A percentile compares a stretch with the other conserved stretches of the same genome.
These are phyloP conservation scores for Articulospora tetracladia DNA, from an alignment of 495 filamentous ascomycete species.

Conservation along the genomic window DNA sequence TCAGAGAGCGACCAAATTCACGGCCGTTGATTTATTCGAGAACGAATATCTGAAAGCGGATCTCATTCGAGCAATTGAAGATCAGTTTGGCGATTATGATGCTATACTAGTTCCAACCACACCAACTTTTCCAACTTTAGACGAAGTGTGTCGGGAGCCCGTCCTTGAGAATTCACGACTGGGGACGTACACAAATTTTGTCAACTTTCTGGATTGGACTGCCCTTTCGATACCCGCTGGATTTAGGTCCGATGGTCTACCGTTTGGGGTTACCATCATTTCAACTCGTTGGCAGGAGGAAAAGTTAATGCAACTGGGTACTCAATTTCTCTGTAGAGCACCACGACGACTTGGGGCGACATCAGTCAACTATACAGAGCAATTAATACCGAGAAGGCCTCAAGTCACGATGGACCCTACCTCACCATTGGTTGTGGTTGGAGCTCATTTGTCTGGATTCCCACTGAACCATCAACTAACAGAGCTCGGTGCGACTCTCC, in stretches of 20 bases:
- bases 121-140: slow-evolving; percentile 49
- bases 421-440: not conserved
- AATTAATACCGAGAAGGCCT: no score
- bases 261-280: slow-evolving; percentile 8
- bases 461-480: not conserved
- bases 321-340: not conserved
- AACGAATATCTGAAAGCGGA: not conserved
- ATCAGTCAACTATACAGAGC: not conserved
- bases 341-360: not conserved
- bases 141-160: slow-evolving; percentile 49
- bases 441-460: not conserved
- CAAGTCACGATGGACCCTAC: not conserved
- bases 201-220: slow-evolving; percentile 60
- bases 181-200: slow-evolving; percentile 58
- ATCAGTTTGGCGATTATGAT: slow-evolving; percentile 34
- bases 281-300: not conserved
- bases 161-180: slow-evolving; percentile 47
- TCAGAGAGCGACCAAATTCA: not conserved
- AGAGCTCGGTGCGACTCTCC: not conserved
- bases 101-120: slow-evolving; percentile 56
- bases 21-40: not conserved
- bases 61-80: not conserved
- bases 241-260: not conserved
- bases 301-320: not conserved
- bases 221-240: slow-evolving; percentile 52